Evolutionary conservation across 225 moss, liverwort and hornwort genomes (phyloP), one percentile per base, ranked within the genome.

Genomic region (Neckera pumila): DNA sequence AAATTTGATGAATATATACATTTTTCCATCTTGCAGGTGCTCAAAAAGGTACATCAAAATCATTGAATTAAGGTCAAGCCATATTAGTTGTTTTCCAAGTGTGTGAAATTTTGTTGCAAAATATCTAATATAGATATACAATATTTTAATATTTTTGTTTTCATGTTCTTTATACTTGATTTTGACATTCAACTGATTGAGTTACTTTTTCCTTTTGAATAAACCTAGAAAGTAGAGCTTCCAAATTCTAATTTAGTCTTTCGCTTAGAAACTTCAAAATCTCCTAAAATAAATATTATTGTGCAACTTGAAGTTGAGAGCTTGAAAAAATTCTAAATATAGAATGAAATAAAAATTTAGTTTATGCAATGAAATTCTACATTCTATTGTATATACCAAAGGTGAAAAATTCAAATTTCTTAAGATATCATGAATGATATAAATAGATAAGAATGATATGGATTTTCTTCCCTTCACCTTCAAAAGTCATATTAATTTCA

Each of bases 21-120:
- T 43, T 43, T 71, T 10, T 28, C 6, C 10, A 28, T 73, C 28
- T 73, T 45, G 3, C 0, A 45, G 0, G 10, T 0, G 2, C 3
- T 73, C 6, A 3, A 73, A 45, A 73, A 73, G 6, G 2, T 45
- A 45, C 10, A 45, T 73, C 10, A 6, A 43, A 28, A 72, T 10
- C 6, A 28, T 72, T 28, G 23, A 27, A 43, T 72, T 28, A 17
- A 45, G 5, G 16, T 72, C 16, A 15, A 71, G 3, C 28, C 6
- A 45, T 45, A 40, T 7, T 28, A 71, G 1, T 26, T 26, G 42
- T 42, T 42, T 42, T 69, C 4, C 7, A 69, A 38, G 2, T 23
- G 21, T 14, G 12, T 25, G 3, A 70, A 14, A 40, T 25, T 40
- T 25, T 40, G 4, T 25, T 70, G 40, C 70, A 70, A 8, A 71